Evolutionary conservation across 192 early-diverging fungal genomes (phyloP), one percentile per base, ranked within the genome.

Genomic region (Podila minutissima): DNA sequence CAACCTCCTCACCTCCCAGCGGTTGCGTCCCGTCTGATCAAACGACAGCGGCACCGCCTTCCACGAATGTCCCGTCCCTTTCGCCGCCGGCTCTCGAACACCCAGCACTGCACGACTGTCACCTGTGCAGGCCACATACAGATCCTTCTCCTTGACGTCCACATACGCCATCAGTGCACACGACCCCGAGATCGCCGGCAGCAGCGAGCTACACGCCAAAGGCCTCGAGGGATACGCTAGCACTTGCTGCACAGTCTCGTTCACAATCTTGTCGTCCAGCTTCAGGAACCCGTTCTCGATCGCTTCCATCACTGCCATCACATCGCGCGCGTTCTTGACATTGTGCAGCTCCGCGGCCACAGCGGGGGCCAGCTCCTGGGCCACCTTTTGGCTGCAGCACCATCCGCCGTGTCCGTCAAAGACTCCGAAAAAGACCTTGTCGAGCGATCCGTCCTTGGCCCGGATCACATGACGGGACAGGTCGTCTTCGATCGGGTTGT

Each of bases 21-120:
- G 72, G 59, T 89, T 92, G n/a, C 78, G 69, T 35, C 86, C 86
- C 13, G 87, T 93, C 62, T 92, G 90, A 75, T 95, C 92, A 31
- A 86, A 82, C 28, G 89, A 90, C 66, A 95, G 84, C 10, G 85
- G 83, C 31, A 89, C 72, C 0, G 88, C 86, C 66, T 74, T 86
- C 87, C 88, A 91, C 5, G 41, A 10, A 46, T 81, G 66, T 1
- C 63, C 59, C 35, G 58, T 69, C 19, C 10, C 66, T 32, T 57
- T 60, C 32, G 59, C 62, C 20, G 70, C 67, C 1, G 63, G 31
- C 59, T 73, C 75, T 33, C 71, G 38, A 13, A 82, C 71, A 19
- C 83, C 87, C 68, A 89, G 29, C 13, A 89, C 83, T 5, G 88
- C 88, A 26, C 89, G 82, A 32, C 84, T 86, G 61, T 90, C 89